Evolutionary conservation across 2,329 filamentous ascomycete genomes (phyloP).

Genomic region (Purpureocillium takamizusanense): DNA sequence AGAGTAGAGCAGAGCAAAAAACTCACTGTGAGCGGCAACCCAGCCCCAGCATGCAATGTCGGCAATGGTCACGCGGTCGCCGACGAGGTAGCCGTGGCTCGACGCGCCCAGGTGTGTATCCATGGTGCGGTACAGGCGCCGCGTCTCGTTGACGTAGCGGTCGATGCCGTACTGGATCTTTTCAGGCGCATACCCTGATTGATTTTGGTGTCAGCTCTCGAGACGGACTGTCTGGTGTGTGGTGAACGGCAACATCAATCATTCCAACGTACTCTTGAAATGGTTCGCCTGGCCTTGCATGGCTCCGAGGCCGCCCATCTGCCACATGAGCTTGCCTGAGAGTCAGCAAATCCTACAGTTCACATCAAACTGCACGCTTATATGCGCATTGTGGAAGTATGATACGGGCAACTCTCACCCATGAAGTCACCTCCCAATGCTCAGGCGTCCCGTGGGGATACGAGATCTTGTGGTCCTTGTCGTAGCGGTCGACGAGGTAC

Average conservation of each 20-base stretch:
- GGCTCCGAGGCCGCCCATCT: slow-evolving; percentile 72
- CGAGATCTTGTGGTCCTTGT: slow-evolving; percentile 72
- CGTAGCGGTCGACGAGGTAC: slow-evolving; percentile 76
- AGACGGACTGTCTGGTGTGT: too few species aligned
- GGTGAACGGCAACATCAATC: too few species aligned
- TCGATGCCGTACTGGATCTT: slow-evolving; percentile 75
- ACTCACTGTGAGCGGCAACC: slow-evolving; percentile 46
- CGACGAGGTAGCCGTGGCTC: slow-evolving; percentile 50
- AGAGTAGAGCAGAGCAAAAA: not conserved
- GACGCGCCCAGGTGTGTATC: slow-evolving; percentile 59
- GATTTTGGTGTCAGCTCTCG: too few species aligned
- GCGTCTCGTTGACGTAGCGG: slow-evolving; percentile 74
- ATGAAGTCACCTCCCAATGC: slow-evolving; percentile 71
- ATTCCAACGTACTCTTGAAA: slow-evolving; percentile 57
- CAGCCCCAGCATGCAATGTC: slow-evolving; percentile 79
- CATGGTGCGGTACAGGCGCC: slow-evolving; percentile 71
- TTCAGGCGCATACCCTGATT: slow-evolving; percentile 69
- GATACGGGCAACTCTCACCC: slow-evolving; percentile 38
- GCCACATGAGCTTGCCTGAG: slow-evolving; percentile 52
- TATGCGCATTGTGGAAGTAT: too few species aligned
- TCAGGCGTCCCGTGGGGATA: slow-evolving; percentile 66
- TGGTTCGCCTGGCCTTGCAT: slow-evolving; percentile 81
- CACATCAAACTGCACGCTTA: too few species aligned
- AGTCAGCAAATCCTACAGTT: not conserved
- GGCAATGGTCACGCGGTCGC: slow-evolving; percentile 62